Conservation (phyloP, 2,329 filamentous ascomycete genomes). For the Cercospora janseana region DNA sequence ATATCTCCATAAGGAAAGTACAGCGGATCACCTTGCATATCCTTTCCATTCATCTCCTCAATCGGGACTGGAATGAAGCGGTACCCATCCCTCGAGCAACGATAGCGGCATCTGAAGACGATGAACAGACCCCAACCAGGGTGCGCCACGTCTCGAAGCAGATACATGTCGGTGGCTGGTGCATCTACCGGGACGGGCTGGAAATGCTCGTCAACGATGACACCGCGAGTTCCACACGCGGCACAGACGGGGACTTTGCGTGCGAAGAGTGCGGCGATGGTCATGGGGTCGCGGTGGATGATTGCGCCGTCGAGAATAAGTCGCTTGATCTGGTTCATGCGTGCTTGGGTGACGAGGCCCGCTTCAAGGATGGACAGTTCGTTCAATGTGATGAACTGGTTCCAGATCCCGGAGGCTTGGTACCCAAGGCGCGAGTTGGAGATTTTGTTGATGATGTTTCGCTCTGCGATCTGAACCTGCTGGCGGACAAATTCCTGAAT, state of each 20-base stretch:
- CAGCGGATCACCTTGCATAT: background rate
- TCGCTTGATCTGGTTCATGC: constrained; percentile 19
- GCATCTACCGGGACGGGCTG: background rate
- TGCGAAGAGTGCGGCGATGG: constrained; percentile 16
- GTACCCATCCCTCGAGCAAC: background rate
- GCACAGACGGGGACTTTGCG: constrained; percentile 16
- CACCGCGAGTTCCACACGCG: constrained; percentile 8
- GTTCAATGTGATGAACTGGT: constrained; percentile 7
- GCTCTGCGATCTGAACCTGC: background rate
- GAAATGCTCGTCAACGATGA: constrained; percentile 16
- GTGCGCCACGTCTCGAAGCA: constrained; percentile 10
- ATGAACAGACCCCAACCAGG: constrained; percentile 20
- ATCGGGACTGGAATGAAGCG: background rate
- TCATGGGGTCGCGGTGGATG: constrained; percentile 17
- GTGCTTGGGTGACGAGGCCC: constrained; percentile 3
- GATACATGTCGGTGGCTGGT: constrained; percentile 4
- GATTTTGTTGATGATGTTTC: constrained; percentile 13
- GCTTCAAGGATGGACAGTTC: constrained; percentile 15
- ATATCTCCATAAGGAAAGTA: background rate
- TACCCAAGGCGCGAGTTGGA: background rate
- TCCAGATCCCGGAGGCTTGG: background rate
- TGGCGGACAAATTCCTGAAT: background rate
- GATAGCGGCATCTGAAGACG: constrained; percentile 8
- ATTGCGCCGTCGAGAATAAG: constrained; percentile 1
- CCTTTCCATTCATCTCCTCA: constrained; percentile 1